phyloP scores from a whole-genome alignment of 192 early-diverging fungal genomes.

The Entophlyctis helioformis region DNA sequence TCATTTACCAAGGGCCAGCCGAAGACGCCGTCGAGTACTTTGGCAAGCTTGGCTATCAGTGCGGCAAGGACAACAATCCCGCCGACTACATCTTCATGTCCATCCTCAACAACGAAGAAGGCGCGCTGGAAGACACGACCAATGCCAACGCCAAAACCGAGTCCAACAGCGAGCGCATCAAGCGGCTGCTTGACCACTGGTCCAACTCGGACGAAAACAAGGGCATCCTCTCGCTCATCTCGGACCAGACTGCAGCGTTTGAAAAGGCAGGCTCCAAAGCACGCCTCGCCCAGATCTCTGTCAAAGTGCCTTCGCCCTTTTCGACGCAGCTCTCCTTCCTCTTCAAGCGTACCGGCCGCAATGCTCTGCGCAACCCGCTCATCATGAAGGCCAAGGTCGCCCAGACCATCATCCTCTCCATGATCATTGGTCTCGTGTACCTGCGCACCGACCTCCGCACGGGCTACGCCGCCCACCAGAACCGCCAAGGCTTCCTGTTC shows the following conservation, averaged over 20 bases:
- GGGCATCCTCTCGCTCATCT: conserved; percentile 7
- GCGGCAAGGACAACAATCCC: conserved; percentile 39
- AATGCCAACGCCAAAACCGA: too few species aligned
- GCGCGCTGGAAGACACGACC: conserved; percentile 1
- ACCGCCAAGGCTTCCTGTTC: conserved; percentile 40
- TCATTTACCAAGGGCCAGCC: conserved; percentile 54
- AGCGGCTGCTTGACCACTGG: conserved; percentile 26
- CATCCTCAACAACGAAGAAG: conserved; percentile 31
- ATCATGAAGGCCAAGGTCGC: conserved; percentile 26
- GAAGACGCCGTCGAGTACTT: conserved; percentile 32
- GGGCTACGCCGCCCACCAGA: conserved; percentile 24
- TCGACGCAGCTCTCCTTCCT: conserved; percentile 17
- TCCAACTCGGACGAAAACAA: conserved; percentile 11
- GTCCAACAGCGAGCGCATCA: conserved; percentile 10
- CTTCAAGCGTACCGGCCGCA: conserved; percentile 21
- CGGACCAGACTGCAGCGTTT: conserved; percentile 15
- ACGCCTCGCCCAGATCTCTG: conserved; percentile 3
- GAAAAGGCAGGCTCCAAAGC: conserved; percentile 1
- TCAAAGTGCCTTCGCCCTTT: conserved; percentile 2
- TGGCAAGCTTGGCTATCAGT: conserved; percentile 24
- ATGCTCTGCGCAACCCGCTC: conserved; percentile 37
- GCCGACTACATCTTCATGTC: conserved; percentile 47
- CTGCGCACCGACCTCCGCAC: conserved; percentile 27
- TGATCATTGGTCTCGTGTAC: conserved; percentile 42
- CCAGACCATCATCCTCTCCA: conserved; percentile 30